phyloP scores from a whole-genome alignment of 169 alveolate genomes.

The Sarcocystis neurona region DNA sequence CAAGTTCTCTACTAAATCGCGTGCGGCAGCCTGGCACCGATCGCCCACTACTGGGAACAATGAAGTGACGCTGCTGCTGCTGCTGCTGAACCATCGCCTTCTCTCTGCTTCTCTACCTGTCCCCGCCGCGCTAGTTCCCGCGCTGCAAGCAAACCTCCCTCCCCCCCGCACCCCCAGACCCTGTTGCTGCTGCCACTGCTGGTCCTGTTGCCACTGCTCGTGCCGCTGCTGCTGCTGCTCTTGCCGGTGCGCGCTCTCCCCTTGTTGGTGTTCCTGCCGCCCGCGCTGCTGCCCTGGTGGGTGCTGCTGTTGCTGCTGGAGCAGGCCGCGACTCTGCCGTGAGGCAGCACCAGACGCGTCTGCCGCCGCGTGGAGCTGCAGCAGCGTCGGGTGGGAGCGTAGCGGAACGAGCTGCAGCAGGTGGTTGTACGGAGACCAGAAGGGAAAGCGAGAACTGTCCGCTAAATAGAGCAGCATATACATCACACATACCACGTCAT shows the following conservation, averaged over 20 bases:
- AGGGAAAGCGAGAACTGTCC: conserved; percentile 40
- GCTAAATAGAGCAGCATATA: conserved; percentile 44
- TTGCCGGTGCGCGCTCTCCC: too few species aligned
- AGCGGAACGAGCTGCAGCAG: conserved; percentile 45
- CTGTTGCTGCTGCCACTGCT: too few species aligned
- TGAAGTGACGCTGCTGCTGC: too few species aligned
- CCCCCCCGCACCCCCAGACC: too few species aligned
- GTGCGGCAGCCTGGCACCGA: background rate
- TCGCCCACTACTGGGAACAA: too few species aligned
- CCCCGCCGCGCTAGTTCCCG: too few species aligned
- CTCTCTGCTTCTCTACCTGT: background rate
- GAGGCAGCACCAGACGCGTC: background rate
- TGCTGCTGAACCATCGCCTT: too few species aligned
- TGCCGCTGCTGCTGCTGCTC: conserved; percentile 26
- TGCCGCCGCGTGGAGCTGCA: background rate
- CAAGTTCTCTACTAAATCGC: conserved; percentile 5
- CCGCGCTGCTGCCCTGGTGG: too few species aligned
- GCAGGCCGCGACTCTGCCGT: background rate
- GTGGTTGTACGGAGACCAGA: conserved; percentile 62
- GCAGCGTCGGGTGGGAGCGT: conserved; percentile 32
- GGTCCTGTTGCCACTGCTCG: too few species aligned
- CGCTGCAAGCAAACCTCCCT: background rate
- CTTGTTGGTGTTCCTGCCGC: too few species aligned
- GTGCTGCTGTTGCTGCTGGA: too few species aligned
- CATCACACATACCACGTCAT: conserved; percentile 31